phyloP scores from a whole-genome alignment of 306 rosid species.

The Styphnolobium japonicum region DNA sequence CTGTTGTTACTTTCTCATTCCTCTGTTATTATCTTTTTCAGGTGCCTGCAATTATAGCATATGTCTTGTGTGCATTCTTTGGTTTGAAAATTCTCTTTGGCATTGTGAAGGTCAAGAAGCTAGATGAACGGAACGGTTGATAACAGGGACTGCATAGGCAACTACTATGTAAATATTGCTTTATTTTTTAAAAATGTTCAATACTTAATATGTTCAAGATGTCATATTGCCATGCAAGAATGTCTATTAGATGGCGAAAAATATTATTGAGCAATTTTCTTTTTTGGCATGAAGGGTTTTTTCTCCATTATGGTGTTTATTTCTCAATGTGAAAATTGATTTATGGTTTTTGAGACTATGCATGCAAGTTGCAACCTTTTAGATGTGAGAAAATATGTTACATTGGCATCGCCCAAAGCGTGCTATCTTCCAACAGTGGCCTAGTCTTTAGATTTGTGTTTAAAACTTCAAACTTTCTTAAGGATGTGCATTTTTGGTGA shows the following conservation, averaged over 20 bases:
- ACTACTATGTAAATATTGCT: constrained; percentile 45
- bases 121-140: constrained; percentile 82
- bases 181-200: neutral
- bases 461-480: too few species aligned
- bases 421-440: neutral
- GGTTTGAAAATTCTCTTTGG: constrained; percentile 87
- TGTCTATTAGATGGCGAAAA: too few species aligned
- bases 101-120: constrained; percentile 75
- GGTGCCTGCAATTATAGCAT: constrained; percentile 83
- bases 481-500: too few species aligned
- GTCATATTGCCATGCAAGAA: neutral
- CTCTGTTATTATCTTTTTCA: constrained; percentile 38
- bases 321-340: neutral
- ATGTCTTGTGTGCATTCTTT: constrained; percentile 69
- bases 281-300: too few species aligned
- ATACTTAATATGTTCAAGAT: constrained; percentile 7
- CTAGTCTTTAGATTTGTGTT: too few species aligned
- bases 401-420: neutral
- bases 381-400: constrained; percentile 4
- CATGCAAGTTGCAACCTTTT: constrained; percentile 10
- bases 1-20: constrained; percentile 20
- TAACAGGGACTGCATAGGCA: constrained; percentile 86
- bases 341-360: constrained; percentile 8
- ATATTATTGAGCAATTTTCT: too few species aligned
- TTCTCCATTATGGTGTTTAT: neutral